These are phyloP conservation scores for Ochetophila trinervis DNA, from an alignment of 306 rosid genomes.

Conservation along the genomic window DNA sequence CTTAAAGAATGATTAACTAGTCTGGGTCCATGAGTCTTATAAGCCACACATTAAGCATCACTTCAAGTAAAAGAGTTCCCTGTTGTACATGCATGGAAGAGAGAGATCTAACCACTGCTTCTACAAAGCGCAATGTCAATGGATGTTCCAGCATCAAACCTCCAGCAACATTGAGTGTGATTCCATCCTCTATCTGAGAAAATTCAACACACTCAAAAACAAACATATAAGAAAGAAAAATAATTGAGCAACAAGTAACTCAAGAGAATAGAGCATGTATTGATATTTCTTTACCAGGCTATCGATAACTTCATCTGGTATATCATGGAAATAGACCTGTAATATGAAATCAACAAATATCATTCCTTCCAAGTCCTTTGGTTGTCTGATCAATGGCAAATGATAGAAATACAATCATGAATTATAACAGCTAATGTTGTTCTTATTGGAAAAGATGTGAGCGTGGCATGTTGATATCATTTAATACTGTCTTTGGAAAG, in stretches of 20 bases:
- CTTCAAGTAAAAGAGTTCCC: neutral
- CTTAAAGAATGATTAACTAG: neutral
- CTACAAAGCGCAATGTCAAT: constrained; percentile 71
- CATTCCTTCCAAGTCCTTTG: neutral
- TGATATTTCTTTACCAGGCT: constrained; percentile 50
- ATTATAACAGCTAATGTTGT: neutral
- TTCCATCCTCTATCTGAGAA: constrained; percentile 73
- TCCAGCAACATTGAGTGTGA: constrained; percentile 74
- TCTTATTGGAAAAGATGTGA: too few species aligned
- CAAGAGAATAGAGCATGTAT: constrained; percentile 5
- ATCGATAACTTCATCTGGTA: constrained; percentile 79
- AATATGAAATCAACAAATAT: neutral
- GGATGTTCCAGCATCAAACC: constrained; percentile 98
- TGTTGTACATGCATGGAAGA: constrained; percentile 3
- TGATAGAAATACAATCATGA: neutral
- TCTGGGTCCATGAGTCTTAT: neutral
- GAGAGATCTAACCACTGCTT: constrained; percentile 73
- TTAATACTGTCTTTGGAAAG: constrained; percentile 2
- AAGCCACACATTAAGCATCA: constrained; percentile 3
- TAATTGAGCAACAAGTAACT: constrained; percentile 21
- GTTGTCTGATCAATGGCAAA: neutral
- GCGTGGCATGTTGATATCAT: too few species aligned
- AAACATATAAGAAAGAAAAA: constrained; percentile 27
- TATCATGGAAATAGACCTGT: constrained; percentile 83
- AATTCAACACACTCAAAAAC: constrained; percentile 45